Conservation (phyloP, 2,329 filamentous ascomycete genomes). For the Trichoderma gracile region DNA sequence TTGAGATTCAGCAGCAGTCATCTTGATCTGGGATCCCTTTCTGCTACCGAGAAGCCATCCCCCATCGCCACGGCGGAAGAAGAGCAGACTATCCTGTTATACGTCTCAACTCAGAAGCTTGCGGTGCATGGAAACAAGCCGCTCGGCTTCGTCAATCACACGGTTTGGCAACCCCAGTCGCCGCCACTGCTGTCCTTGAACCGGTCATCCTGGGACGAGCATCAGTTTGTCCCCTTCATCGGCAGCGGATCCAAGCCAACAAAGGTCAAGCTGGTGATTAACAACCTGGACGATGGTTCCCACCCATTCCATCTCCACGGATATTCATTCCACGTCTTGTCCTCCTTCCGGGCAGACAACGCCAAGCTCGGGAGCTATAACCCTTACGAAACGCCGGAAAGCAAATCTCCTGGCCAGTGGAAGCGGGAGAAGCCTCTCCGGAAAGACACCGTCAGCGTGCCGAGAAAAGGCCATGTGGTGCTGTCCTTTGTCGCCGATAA, state of each 20-base stretch:
- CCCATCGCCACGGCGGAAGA: slow-evolving; percentile 20
- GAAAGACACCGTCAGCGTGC: slow-evolving; percentile 46
- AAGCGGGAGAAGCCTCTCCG: slow-evolving; percentile 30
- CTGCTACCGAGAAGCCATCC: neutral
- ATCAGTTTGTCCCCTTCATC: slow-evolving; percentile 32
- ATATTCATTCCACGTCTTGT: slow-evolving; percentile 51
- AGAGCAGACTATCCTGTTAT: slow-evolving; percentile 31
- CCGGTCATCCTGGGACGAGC: slow-evolving; percentile 30
- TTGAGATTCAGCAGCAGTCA: slow-evolving; percentile 13
- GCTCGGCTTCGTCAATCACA: slow-evolving; percentile 34
- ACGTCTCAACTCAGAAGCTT: slow-evolving; percentile 32
- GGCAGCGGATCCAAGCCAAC: slow-evolving; percentile 22
- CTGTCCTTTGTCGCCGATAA: slow-evolving; percentile 32
- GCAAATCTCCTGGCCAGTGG: slow-evolving; percentile 3
- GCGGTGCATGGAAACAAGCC: slow-evolving; percentile 31
- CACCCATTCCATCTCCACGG: slow-evolving; percentile 56
- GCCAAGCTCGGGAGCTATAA: slow-evolving; percentile 34
- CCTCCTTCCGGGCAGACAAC: slow-evolving; percentile 29
- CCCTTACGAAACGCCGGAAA: slow-evolving; percentile 28
- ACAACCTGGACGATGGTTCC: slow-evolving; percentile 39
- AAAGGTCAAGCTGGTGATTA: slow-evolving; percentile 36
- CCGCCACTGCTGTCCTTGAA: slow-evolving; percentile 29
- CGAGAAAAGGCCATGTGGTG: slow-evolving; percentile 33
- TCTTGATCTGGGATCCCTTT: slow-evolving; percentile 23
- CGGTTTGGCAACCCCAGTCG: slow-evolving; percentile 31